Evolutionary conservation across 306 rosid species (phyloP).

Genomic region (Datisca glomerata): DNA sequence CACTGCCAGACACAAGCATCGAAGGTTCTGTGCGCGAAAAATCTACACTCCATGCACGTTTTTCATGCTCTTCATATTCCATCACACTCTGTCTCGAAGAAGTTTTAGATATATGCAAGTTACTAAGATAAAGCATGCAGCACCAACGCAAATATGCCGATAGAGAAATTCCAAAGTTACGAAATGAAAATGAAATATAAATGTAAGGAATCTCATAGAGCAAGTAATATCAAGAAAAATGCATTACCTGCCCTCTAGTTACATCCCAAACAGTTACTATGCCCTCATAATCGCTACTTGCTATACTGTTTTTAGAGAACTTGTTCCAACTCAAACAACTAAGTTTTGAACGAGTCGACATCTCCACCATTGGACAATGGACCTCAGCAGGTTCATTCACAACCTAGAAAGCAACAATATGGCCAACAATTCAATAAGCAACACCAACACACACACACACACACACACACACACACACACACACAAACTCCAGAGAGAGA

Average conservation of each 20-base stretch:
- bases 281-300: constrained; percentile 98
- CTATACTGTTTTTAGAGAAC: constrained; percentile 75
- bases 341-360: constrained; percentile 93
- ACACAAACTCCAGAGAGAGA: too few species aligned
- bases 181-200: too few species aligned
- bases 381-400: constrained; percentile 79
- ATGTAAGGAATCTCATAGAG: neutral
- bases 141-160: too few species aligned
- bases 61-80: constrained; percentile 99
- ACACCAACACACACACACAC: too few species aligned
- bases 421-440: constrained; percentile 9
- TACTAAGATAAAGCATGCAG: constrained; percentile 4
- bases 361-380: constrained; percentile 90
- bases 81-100: constrained; percentile 53
- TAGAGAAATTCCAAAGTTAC: too few species aligned
- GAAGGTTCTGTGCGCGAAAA: constrained; percentile 91
- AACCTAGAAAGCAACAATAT: constrained; percentile 44
- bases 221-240: neutral
- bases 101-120: too few species aligned
- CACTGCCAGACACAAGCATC: constrained; percentile 95
- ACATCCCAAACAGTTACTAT: constrained; percentile 97
- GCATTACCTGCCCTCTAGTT: constrained; percentile 73
- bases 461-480: too few species aligned
- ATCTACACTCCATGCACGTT: constrained; percentile 99
- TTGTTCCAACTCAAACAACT: constrained; percentile 99